Base-by-base conservation (phyloP, 805 yeast species). In the Candida easanensis region DNA sequence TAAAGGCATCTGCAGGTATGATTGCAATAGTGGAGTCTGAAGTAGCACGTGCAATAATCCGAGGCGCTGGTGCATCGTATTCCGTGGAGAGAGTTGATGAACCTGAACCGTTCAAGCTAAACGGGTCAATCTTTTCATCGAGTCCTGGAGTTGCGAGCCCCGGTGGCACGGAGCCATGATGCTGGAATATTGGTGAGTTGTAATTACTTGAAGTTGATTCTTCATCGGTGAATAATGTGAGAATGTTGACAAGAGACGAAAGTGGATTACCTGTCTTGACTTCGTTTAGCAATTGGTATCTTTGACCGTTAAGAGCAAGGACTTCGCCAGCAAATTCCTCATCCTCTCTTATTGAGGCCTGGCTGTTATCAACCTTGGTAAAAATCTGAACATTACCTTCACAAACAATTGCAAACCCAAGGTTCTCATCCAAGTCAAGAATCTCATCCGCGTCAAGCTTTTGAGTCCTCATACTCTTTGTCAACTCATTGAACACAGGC, bases 391-490 rank as follows among this genome's bases (percentile, higher is more conserved):
- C 77, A 11, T 81, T 75, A 1, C 99, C 99, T 53, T 90, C 97
- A 1, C 90, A 95, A 18, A 91, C 96, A 34, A 93, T 85, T 28
- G 93, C 81, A 56, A 93, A 90, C 1, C 98, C 98, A 6, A 84
- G 68, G 5, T 80, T 76, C 39, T 84, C 87, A 48, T 85, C 88
- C 31, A 91, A 64, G 38, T 80, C 73, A 26, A 93, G 65, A 9
- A 84, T 73, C 59, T 91, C 98, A 28, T 88, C 91, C 5, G 77
- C 74, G 21, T 81, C 81, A 30, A 91, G 61, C 47, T 86, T 84
- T 58, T 88, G 88, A 1, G 98, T 91, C 41, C 87, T 87, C 88
- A 91, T 88, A 48, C 84, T 84, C 58, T 86, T 83, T 3, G 98
- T 90, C 53, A 91, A 73, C 56, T 90, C 98, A 58, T 90, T 95